These are phyloP conservation scores for Neurospora sp. DNA, from an alignment of 495 filamentous ascomycete species.

Conservation along the genomic window DNA sequence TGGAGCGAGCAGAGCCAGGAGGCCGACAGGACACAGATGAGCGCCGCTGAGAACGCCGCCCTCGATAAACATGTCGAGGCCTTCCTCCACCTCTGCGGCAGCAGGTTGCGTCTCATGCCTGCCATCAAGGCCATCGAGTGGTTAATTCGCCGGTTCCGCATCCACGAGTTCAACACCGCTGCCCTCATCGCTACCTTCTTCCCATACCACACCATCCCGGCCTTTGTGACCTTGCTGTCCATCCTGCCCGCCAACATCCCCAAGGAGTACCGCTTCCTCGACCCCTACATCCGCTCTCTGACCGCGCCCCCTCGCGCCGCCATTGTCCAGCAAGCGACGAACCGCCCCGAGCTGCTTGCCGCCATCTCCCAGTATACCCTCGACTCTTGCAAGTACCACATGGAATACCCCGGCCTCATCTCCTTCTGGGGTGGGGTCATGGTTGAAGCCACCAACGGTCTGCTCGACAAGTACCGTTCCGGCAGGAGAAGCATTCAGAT, in stretches of 20 bases:
- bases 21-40: conserved; percentile 80
- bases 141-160: conserved; percentile 79
- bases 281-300: conserved; percentile 68
- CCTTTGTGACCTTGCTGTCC: conserved; percentile 71
- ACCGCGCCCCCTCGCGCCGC: conserved; percentile 66
- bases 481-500: conserved; percentile 56
- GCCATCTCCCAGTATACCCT: conserved; percentile 66
- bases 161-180: conserved; percentile 82
- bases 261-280: conserved; percentile 68
- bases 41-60: conserved; percentile 63
- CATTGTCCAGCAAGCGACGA: conserved; percentile 68
- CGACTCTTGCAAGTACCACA: conserved; percentile 50
- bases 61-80: conserved; percentile 66
- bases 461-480: conserved; percentile 64
- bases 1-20: conserved; percentile 88
- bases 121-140: conserved; percentile 88
- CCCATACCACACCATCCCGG: conserved; percentile 75
- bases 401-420: conserved; percentile 64
- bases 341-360: conserved; percentile 58
- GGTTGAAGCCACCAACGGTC: conserved; percentile 69
- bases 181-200: conserved; percentile 78
- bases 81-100: conserved; percentile 69
- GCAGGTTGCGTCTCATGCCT: conserved; percentile 69
- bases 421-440: conserved; percentile 81
- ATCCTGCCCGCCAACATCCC: conserved; percentile 67